Evolutionary conservation across 257 asterid species (phyloP).

Genomic region (Datura wrightii): DNA sequence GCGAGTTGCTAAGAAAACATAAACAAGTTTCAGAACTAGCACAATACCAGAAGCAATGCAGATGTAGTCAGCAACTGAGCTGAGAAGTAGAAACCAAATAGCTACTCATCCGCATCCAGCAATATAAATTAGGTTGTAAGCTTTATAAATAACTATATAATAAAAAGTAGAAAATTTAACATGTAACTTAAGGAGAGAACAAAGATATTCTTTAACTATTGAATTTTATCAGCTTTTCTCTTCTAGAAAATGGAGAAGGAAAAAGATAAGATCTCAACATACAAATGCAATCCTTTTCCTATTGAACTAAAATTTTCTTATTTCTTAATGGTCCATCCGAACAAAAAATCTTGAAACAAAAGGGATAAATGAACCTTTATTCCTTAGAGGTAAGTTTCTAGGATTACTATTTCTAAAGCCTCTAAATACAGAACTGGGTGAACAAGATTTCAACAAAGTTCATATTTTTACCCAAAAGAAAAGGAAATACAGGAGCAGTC

Average conservation of each 20-base stretch:
- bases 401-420: neutral
- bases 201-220: neutral
- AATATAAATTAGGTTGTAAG: neutral
- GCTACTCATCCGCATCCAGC: conserved; percentile 11
- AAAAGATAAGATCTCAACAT: neutral
- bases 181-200: conserved; percentile 5
- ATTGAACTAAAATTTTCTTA: neutral
- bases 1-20: conserved; percentile 77
- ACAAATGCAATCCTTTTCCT: conserved; percentile 20
- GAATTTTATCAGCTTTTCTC: neutral
- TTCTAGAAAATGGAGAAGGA: neutral
- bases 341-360: neutral
- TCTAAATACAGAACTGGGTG: neutral
- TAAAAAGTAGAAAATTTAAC: neutral
- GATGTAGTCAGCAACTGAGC: conserved; percentile 18
- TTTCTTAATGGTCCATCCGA: neutral
- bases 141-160: neutral
- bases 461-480: neutral
- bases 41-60: neutral
- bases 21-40: conserved; percentile 33
- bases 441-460: neutral
- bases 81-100: conserved; percentile 18
- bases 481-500: conserved; percentile 4
- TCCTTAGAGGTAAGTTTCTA: conserved; percentile 16
- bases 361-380: neutral